Percentiles rank a stretch among this genome's conserved stretches.
These are phyloP conservation scores for Trapa bicornis DNA, from an alignment of 345 rosid species.

Conservation along the genomic window DNA sequence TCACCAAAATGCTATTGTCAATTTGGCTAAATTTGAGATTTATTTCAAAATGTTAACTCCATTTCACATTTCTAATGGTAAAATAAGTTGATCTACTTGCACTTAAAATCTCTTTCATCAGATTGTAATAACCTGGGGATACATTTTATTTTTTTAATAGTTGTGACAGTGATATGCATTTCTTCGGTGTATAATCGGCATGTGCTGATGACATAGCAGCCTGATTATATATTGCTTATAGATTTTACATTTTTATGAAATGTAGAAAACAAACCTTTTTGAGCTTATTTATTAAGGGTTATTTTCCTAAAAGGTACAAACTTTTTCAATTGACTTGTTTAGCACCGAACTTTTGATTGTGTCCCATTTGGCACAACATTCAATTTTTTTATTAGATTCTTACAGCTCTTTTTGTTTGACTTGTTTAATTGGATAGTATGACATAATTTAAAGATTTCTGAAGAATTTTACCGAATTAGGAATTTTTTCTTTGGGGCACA, in stretches of 20 bases:
- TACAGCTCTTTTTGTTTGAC: too few species aligned
- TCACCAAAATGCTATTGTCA: not conserved
- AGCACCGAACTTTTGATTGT: too few species aligned
- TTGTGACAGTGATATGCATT: not conserved
- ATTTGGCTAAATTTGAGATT: not conserved
- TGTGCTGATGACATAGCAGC: not conserved
- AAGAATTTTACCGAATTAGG: too few species aligned
- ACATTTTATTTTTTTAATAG: not conserved
- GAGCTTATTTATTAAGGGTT: too few species aligned
- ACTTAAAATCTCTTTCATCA: not conserved
- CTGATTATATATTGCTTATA: not conserved
- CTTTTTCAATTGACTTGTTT: too few species aligned
- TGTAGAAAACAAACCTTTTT: not conserved
- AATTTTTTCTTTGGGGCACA: too few species aligned
- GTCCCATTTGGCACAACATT: too few species aligned
- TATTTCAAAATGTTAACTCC: not conserved
- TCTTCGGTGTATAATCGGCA: not conserved
- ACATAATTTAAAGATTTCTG: too few species aligned
- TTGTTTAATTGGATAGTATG: too few species aligned
- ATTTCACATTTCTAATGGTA: not conserved
- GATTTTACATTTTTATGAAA: not conserved
- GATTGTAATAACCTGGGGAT: not conserved
- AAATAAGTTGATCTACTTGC: not conserved
- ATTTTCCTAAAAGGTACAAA: too few species aligned
- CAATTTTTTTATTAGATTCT: too few species aligned